These are phyloP conservation scores for Penicillium italicum DNA, from an alignment of 2,329 filamentous ascomycete species.

Conservation along the genomic window DNA sequence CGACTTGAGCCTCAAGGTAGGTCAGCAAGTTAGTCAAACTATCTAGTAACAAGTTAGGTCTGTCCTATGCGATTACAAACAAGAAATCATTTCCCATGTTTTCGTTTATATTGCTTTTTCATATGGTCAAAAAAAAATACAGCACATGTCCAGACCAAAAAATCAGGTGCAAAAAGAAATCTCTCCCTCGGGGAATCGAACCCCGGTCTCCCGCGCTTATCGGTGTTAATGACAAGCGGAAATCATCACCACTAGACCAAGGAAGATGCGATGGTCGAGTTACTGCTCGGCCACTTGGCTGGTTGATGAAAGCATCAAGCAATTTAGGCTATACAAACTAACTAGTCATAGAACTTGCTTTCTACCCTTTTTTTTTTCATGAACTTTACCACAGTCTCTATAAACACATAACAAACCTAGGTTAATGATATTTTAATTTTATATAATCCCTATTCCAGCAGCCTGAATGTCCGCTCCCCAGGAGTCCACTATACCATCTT, in stretches of 20 bases:
- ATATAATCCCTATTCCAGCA: no score
- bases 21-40: neutral
- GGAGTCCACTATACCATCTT: no score
- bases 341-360: no score
- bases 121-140: neutral
- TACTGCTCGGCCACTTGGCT: slow-evolving; percentile 28
- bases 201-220: slow-evolving; percentile 39
- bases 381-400: no score
- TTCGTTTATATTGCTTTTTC: neutral
- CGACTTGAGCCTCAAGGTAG: neutral
- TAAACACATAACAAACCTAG: no score
- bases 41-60: neutral
- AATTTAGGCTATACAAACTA: neutral
- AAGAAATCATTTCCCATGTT: neutral
- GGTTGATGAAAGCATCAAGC: slow-evolving; percentile 4
- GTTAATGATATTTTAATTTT: no score
- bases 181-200: slow-evolving; percentile 39
- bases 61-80: neutral
- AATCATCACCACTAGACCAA: slow-evolving; percentile 43
- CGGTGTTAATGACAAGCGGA: slow-evolving; percentile 37
- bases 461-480: no score
- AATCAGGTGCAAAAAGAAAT: slow-evolving; percentile 24
- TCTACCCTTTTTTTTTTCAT: no score
- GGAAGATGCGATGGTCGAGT: slow-evolving; percentile 24
- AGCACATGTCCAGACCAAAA: neutral